Conservation (phyloP, 768 basidiomycete genomes). For the Paxillus ammoniavirescens region DNA sequence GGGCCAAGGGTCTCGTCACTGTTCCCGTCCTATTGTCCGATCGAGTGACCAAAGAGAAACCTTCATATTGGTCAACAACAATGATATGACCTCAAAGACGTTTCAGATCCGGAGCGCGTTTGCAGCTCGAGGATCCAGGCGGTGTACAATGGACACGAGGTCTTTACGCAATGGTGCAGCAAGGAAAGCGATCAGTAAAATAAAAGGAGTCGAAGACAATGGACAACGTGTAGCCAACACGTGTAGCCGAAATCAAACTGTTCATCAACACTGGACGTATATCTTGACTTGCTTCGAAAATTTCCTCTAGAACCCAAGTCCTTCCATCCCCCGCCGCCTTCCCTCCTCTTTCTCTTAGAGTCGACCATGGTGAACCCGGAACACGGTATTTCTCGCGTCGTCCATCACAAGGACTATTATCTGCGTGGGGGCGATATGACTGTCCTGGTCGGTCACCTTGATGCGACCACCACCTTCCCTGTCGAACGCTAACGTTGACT, state of each 20-base stretch:
- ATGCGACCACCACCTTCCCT: background rate
- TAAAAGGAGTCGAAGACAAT: constrained; percentile 21
- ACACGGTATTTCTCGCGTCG: constrained; percentile 30
- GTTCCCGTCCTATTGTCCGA: constrained; percentile 5
- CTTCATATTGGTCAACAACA: constrained; percentile 2
- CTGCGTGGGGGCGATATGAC: constrained; percentile 57
- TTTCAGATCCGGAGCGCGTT: background rate
- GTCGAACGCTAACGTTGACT: constrained; percentile 12
- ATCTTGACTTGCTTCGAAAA: constrained; percentile 36
- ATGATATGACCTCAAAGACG: constrained; percentile 1
- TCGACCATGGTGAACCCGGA: constrained; percentile 27
- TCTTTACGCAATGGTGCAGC: constrained; percentile 29
- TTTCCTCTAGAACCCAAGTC: constrained; percentile 32
- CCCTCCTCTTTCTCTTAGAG: constrained; percentile 23
- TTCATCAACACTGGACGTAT: constrained; percentile 33
- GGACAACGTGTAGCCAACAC: constrained; percentile 34
- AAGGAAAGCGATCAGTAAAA: constrained; percentile 9
- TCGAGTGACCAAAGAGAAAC: background rate
- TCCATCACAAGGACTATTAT: constrained; percentile 48
- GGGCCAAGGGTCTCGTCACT: background rate
- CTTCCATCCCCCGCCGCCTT: constrained; percentile 27
- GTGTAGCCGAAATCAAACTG: constrained; percentile 28
- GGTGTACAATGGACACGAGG: constrained; percentile 13
- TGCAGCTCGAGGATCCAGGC: background rate
- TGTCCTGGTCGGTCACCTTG: constrained; percentile 46